These are phyloP conservation scores for Blumeriella jaapii DNA, from an alignment of 2,329 filamentous ascomycete genomes.

Conservation along the genomic window DNA sequence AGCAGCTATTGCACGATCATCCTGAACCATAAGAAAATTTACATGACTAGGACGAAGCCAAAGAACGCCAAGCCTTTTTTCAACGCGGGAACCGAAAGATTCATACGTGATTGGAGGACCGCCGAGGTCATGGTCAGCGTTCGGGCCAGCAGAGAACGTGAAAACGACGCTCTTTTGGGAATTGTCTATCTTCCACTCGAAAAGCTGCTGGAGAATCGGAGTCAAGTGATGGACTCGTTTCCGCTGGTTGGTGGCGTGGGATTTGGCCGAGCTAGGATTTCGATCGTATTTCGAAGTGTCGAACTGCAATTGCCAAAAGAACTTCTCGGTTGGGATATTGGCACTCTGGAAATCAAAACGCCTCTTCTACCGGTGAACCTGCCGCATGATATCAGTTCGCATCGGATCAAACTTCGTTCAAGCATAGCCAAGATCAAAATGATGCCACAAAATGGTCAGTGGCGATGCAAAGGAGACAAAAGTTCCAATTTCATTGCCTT, in stretches of 20 bases:
- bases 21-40: constrained; percentile 58
- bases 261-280: constrained; percentile 56
- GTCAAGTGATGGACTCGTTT: constrained; percentile 54
- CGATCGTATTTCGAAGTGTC: constrained; percentile 62
- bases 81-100: constrained; percentile 64
- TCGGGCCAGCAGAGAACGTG: constrained; percentile 54
- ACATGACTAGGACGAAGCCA: constrained; percentile 63
- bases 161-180: constrained; percentile 58
- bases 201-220: constrained; percentile 49
- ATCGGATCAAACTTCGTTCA: constrained; percentile 44
- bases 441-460: constrained; percentile 32
- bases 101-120: constrained; percentile 55
- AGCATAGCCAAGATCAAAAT: constrained; percentile 47
- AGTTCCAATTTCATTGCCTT: constrained; percentile 41
- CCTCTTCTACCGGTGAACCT: constrained; percentile 32
- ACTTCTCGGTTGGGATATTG: constrained; percentile 59
- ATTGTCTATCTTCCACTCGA: constrained; percentile 56
- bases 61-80: constrained; percentile 71
- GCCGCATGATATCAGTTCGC: constrained; percentile 37
- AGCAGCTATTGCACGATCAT: constrained; percentile 64
- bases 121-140: constrained; percentile 58
- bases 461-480: constrained; percentile 37
- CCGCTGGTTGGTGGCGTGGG: constrained; percentile 63
- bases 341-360: constrained; percentile 54
- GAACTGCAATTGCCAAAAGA: constrained; percentile 47